Conservation (phyloP, 129 eudicot genomes). For the Pittosporum tobira region DNA sequence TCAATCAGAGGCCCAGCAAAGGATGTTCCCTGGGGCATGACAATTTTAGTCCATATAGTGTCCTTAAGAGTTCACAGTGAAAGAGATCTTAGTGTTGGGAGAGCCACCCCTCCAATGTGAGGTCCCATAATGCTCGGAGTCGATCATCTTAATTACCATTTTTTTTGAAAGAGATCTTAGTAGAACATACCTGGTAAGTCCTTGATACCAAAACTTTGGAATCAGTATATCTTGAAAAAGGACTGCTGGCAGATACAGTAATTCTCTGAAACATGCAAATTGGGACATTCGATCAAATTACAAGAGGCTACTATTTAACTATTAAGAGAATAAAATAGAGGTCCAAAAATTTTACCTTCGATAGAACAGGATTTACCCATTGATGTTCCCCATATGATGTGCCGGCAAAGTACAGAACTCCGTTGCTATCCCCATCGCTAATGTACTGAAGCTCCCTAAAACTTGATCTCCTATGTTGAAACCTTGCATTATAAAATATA, state of each 20-base stretch:
- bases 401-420: conserved; percentile 69
- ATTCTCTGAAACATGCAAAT: conserved; percentile 41
- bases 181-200: conserved; percentile 90
- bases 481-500: conserved; percentile 25
- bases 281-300: not conserved
- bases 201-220: conserved; percentile 93
- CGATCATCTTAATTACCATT: too few relatives aligned
- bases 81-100: not conserved
- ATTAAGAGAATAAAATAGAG: not conserved
- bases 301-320: not conserved
- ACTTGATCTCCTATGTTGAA: conserved; percentile 84
- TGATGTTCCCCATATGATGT: conserved; percentile 91
- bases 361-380: conserved; percentile 86
- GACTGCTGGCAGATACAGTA: conserved; percentile 70
- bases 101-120: too few relatives aligned
- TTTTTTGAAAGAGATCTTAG: not conserved
- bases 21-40: conserved; percentile 64
- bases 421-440: conserved; percentile 92
- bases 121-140: too few relatives aligned
- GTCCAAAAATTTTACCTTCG: conserved; percentile 42
- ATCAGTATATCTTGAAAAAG: conserved; percentile 78
- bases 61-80: not conserved
- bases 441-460: conserved; percentile 94
- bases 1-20: conserved; percentile 86
- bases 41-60: not conserved